Evolutionary conservation across 352 stramenopile species (phyloP).

Genomic region (Achlya hypogyna): DNA sequence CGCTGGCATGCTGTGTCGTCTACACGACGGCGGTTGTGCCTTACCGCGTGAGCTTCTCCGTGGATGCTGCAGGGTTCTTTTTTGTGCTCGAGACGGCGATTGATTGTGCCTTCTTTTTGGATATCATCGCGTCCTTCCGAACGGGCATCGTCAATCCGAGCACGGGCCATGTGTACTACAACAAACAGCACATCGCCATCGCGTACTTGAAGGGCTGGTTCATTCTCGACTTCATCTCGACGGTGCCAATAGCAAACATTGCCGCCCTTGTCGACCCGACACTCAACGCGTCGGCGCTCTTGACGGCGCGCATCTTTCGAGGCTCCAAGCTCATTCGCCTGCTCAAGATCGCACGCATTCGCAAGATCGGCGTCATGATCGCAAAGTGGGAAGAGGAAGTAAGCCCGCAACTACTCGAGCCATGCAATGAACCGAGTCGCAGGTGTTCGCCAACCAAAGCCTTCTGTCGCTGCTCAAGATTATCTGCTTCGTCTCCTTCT

Average conservation of each 20-base stretch:
- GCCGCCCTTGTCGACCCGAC: constrained; percentile 27
- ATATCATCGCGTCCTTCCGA: constrained; percentile 73
- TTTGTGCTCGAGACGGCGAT: constrained; percentile 39
- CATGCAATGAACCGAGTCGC: background rate
- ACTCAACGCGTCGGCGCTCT: constrained; percentile 49
- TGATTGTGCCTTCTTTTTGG: constrained; percentile 55
- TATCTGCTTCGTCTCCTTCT: constrained; percentile 73
- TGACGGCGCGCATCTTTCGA: constrained; percentile 28
- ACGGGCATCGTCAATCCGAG: constrained; percentile 48
- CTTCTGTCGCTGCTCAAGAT: constrained; percentile 66
- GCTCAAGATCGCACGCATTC: constrained; percentile 84
- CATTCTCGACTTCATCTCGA: constrained; percentile 75
- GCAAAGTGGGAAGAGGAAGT: constrained; percentile 67
- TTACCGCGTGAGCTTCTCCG: constrained; percentile 68
- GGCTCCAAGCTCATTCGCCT: constrained; percentile 78
- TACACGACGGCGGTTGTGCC: constrained; percentile 74
- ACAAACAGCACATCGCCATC: constrained; percentile 31
- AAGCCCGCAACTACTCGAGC: background rate
- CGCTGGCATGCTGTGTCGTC: constrained; percentile 57
- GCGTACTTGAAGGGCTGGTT: constrained; percentile 73
- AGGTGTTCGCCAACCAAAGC: constrained; percentile 75
- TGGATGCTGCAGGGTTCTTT: constrained; percentile 42
- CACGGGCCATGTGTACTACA: constrained; percentile 42
- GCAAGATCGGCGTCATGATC: constrained; percentile 80
- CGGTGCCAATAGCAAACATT: constrained; percentile 60